Base-by-base conservation (phyloP, 192 early-diverging fungal species). In the Jimgerdemannia flammicorona region DNA sequence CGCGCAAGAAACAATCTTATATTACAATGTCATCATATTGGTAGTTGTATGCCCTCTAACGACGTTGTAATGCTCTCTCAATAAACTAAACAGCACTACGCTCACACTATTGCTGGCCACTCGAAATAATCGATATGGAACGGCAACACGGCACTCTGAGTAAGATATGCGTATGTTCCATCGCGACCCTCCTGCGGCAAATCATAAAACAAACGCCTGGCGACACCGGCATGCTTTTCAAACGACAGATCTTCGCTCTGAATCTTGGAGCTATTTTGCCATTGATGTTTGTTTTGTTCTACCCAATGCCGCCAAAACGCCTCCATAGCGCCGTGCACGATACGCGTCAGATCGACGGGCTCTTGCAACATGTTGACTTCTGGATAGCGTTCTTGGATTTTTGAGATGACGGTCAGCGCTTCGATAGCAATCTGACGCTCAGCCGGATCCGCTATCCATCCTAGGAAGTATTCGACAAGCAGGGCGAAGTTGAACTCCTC, bases 401-500 rank as follows among this genome's bases (percentile, higher is more conserved):
- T 83, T 43, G 87, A 88, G 67, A 94, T 86, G 69, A 93, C 85
- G 76, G 89, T 85, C 54, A 96, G 74, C 11, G 90, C 89, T 74
- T 94, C 92, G 0, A 91, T 90, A 1, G 88, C 89, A 42, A 93
- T 84, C 82, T 96, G 93, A 29, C 92, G 89, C 75, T 95, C 93
- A 9, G 94, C 94, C 4, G 94, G 93, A 65, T 96, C 93, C 1
- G 82, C 75, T 44, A 94, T 89, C 63, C 84, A 86, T 18, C 90
- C 90, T 78, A 95, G 83, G 67, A 95, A 90, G 69, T 84, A 82
- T 79, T 96, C 94, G 0, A 95, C 87, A 63, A 88, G 88, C 39
- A 94, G 75, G 1, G 91, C 95, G 86, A 96, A 96, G 79, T 93
- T 96, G 79, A 93, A 88, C 83, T 96, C 93, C 54, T 94, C 91